Conservation (phyloP, 2,329 filamentous ascomycete genomes). For the Dothidotthia symphoricarpi region DNA sequence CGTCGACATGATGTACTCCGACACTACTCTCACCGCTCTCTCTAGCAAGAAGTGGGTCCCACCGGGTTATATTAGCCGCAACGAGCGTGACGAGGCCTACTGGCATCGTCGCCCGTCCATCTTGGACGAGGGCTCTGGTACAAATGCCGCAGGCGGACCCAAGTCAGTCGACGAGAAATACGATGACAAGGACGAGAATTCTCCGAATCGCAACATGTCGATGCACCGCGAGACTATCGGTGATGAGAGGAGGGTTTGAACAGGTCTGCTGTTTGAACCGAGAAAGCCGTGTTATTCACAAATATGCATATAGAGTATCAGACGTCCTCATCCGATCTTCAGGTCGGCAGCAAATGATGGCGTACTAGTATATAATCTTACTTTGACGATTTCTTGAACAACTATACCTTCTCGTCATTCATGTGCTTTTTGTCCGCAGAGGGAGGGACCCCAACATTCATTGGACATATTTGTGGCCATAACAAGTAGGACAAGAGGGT, state of each 20-base stretch:
- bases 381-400: too few species aligned
- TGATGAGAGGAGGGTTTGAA: constrained; percentile 11
- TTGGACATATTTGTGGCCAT: too few species aligned
- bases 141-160: constrained; percentile 3
- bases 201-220: constrained; percentile 21
- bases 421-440: too few species aligned
- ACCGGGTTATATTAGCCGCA: constrained; percentile 31
- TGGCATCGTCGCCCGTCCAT: constrained; percentile 27
- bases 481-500: too few species aligned
- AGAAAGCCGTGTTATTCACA: neutral
- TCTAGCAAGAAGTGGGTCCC: constrained; percentile 38
- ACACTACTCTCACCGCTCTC: constrained; percentile 24
- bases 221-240: constrained; percentile 22
- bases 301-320: too few species aligned
- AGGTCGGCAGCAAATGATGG: too few species aligned
- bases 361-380: too few species aligned
- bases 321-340: too few species aligned
- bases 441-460: too few species aligned
- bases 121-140: constrained; percentile 10
- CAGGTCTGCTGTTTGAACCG: neutral
- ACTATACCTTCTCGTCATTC: too few species aligned
- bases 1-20: constrained; percentile 38
- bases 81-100: constrained; percentile 29
- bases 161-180: constrained; percentile 20
- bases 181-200: constrained; percentile 18